Evolutionary conservation across 768 basidiomycete genomes (phyloP).

Genomic region (Neoboletus magnificus): DNA sequence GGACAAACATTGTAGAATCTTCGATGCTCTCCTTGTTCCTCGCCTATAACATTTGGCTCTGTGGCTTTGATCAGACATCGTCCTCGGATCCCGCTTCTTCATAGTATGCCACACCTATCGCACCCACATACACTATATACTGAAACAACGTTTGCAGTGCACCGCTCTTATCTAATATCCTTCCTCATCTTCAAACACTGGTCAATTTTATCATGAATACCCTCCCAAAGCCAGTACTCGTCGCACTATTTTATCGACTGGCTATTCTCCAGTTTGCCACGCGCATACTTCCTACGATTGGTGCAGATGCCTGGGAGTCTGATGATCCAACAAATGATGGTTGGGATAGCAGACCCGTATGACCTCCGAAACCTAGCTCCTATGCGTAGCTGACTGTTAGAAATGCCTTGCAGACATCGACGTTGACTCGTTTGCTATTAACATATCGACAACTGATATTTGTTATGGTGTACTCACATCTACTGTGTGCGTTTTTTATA

Average conservation of each 20-base stretch:
- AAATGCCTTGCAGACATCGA: slow-evolving; percentile 56
- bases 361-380: background rate
- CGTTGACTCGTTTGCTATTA: slow-evolving; percentile 66
- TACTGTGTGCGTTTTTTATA: slow-evolving; percentile 57
- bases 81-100: slow-evolving; percentile 72
- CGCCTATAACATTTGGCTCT: slow-evolving; percentile 89
- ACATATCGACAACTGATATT: slow-evolving; percentile 85
- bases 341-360: slow-evolving; percentile 72
- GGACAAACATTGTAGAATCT: slow-evolving; percentile 92
- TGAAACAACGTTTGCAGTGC: slow-evolving; percentile 42
- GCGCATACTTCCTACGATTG: slow-evolving; percentile 79
- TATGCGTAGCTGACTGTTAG: slow-evolving; percentile 8
- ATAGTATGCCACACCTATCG: slow-evolving; percentile 51
- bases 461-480: slow-evolving; percentile 82
- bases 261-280: slow-evolving; percentile 78
- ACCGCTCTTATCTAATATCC: slow-evolving; percentile 72
- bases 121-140: background rate
- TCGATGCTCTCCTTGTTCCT: slow-evolving; percentile 84
- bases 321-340: slow-evolving; percentile 59
- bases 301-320: slow-evolving; percentile 73
- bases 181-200: slow-evolving; percentile 77
- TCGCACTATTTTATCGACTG: slow-evolving; percentile 78
- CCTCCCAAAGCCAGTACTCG: slow-evolving; percentile 78
- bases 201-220: slow-evolving; percentile 82
- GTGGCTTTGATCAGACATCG: slow-evolving; percentile 73